Conservation (phyloP, 345 rosid genomes). For the Lumnitzera littorea region DNA sequence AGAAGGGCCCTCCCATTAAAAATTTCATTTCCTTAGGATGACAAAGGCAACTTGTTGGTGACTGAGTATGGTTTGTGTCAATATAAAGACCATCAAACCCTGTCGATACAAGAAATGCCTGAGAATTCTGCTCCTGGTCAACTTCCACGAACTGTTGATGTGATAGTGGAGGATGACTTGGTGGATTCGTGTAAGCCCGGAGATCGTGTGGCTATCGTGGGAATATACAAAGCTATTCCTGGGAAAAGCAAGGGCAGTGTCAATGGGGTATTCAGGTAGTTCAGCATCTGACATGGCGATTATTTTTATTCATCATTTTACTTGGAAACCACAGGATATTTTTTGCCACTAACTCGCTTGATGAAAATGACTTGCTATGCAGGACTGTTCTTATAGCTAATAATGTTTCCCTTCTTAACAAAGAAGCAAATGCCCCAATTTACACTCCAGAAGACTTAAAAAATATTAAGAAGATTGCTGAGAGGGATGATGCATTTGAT, state of each 20-base stretch:
- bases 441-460: constrained; percentile 72
- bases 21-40: constrained; percentile 53
- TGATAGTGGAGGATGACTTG: constrained; percentile 90
- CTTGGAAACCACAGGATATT: neutral
- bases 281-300: neutral
- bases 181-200: constrained; percentile 99
- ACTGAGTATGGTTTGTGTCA: constrained; percentile 92
- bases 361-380: constrained; percentile 11
- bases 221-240: constrained; percentile 91
- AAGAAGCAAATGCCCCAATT: constrained; percentile 93
- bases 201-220: constrained; percentile 89
- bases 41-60: constrained; percentile 78
- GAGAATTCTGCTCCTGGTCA: constrained; percentile 99
- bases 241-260: constrained; percentile 95
- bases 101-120: constrained; percentile 97
- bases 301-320: neutral
- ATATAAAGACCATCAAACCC: constrained; percentile 96
- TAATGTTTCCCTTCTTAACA: constrained; percentile 81
- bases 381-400: constrained; percentile 93
- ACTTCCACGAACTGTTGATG: constrained; percentile 95
- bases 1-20: constrained; percentile 8
- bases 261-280: constrained; percentile 93
- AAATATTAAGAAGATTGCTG: constrained; percentile 82
- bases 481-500: constrained; percentile 81
- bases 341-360: too few species aligned